Evolutionary conservation across 2,329 filamentous ascomycete species (phyloP), one percentile per base, ranked within the genome.

Genomic region (Aphanocladium album): DNA sequence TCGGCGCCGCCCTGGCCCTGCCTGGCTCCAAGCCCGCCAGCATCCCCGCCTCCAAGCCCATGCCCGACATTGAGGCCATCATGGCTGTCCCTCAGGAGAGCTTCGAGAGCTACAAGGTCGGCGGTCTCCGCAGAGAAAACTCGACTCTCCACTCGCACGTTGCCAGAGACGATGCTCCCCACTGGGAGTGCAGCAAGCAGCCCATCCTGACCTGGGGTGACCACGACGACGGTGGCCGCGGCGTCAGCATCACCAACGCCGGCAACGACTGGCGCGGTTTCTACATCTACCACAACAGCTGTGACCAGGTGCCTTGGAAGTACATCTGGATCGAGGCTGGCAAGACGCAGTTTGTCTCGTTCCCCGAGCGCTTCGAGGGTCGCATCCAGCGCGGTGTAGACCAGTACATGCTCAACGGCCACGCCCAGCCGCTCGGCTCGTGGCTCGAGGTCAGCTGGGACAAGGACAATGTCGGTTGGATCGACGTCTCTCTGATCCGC

Each of bases 371-470:
- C 25, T 71, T 67, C 49, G 64, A 68, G 58, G 69, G 69, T 17
- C 66, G 69, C 37, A 65, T 70, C 30, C 61, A 62, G 35, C 67
- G 69, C 33, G 67, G 68, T 51, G 65, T 65, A 19, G 67, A 69
- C 51, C 33, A 60, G 59, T 63, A 57, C 62, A 68, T 66, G 55
- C 64, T 70, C 17, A 62, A 63, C 39, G 67, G 68, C 19, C 41
- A 64, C n/a, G 57, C 69, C 2, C 67, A 69, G 47, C 51, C 60
- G 8, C 63, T 71, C 9, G 67, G 64, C 47, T 65, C 68, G 5
- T 70, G 69, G 69, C 64, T 70, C 37, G 67, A 71, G 62, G 49
- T 71, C 27, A 65, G 62, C 33, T 63, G 66, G 52, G 66, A 69
- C 64, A 21, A 50, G 23, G 51, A 63, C 46, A 65, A 64, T 46